Conservation (phyloP, 208 protist genomes). For the Trypanosoma congolense region DNA sequence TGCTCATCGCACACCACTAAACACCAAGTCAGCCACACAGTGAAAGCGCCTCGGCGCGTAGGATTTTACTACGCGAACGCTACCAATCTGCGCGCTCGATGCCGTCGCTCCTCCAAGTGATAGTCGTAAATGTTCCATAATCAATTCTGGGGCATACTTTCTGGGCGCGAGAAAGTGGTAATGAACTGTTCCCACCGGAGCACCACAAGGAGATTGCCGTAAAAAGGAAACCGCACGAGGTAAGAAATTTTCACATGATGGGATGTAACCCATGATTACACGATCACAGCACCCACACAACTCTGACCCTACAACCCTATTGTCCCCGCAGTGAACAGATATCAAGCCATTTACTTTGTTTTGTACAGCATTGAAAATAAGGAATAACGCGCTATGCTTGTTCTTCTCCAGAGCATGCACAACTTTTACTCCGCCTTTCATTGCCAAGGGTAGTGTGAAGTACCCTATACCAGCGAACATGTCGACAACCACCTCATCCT, state of each 20-base stretch:
- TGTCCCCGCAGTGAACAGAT: conserved; percentile 75
- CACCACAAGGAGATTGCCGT: conserved; percentile 18
- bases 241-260: conserved; percentile 72
- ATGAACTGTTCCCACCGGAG: conserved; percentile 58
- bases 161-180: conserved; percentile 87
- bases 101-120: conserved; percentile 46
- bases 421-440: conserved; percentile 45
- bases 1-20: conserved; percentile 16
- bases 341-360: conserved; percentile 76
- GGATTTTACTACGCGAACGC: conserved; percentile 84
- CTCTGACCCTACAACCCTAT: conserved; percentile 63
- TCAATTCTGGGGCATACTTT: conserved; percentile 20
- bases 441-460: conserved; percentile 84
- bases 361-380: conserved; percentile 72
- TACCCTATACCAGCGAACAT: conserved; percentile 93
- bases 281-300: conserved; percentile 76
- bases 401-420: conserved; percentile 90
- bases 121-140: conserved; percentile 34
- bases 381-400: conserved; percentile 59
- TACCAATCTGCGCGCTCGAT: conserved; percentile 9
- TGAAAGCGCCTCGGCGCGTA: conserved; percentile 85
- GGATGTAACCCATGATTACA: conserved; percentile 91
- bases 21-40: conserved; percentile 74
- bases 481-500: conserved; percentile 84
- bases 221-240: conserved; percentile 75